A percentile compares a stretch with the other conserved stretches of the same genome.
phyloP scores from a whole-genome alignment of 192 early-diverging fungal genomes.

The Hyaloraphidium curvatum region DNA sequence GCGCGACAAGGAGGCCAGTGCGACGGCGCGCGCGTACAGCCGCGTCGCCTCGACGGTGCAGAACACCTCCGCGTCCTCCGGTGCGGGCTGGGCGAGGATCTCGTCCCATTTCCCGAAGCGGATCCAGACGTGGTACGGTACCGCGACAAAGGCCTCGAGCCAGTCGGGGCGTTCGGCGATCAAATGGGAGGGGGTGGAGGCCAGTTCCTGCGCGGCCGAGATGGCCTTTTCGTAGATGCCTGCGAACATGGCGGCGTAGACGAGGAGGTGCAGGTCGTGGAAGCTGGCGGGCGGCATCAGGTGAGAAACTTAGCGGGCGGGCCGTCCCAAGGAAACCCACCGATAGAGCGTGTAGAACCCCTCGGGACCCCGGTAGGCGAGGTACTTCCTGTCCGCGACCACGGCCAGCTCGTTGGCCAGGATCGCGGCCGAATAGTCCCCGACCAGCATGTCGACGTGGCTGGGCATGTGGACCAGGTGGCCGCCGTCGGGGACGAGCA shows the following conservation, averaged over 20 bases:
- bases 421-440: background rate
- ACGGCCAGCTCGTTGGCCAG: background rate
- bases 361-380: background rate
- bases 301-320: no score
- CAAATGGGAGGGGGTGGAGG: background rate
- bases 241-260: background rate
- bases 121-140: background rate
- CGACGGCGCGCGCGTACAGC: background rate
- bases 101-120: slow-evolving; percentile 1
- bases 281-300: no score
- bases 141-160: background rate
- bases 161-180: background rate
- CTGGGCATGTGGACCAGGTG: background rate
- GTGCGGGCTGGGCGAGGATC: background rate
- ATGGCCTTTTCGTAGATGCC: background rate
- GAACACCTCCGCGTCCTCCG: background rate
- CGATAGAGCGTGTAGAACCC: slow-evolving; percentile 1
- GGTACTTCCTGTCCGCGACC: background rate
- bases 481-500: background rate
- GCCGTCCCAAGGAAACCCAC: no score
- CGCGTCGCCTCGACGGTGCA: no score
- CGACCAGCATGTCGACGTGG: background rate
- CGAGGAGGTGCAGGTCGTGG: background rate
- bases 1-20: background rate
- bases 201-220: background rate